Percentiles rank a stretch among this genome's conserved stretches.
These are phyloP conservation scores for Phytophthora megakarya DNA, from an alignment of 352 stramenopile genomes.

Conservation along the genomic window DNA sequence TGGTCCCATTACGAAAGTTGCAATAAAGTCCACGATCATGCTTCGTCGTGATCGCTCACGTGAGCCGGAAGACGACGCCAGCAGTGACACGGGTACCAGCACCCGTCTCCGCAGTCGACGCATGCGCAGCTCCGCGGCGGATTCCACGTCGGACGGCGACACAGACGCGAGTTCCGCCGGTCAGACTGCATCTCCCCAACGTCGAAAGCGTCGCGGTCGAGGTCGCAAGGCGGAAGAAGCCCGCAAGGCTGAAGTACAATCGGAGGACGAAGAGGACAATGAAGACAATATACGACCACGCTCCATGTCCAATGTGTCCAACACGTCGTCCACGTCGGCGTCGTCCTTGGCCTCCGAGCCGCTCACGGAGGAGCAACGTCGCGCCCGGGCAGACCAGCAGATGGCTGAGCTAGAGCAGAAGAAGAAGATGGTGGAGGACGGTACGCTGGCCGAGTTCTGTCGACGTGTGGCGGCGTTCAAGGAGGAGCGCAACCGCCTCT, in stretches of 20 bases:
- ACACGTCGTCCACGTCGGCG: constrained; percentile 54
- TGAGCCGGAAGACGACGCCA: constrained; percentile 31
- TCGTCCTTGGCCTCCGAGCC: constrained; percentile 57
- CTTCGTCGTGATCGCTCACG: constrained; percentile 44
- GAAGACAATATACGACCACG: constrained; percentile 47
- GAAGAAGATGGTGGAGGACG: constrained; percentile 84
- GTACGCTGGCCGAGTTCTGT: constrained; percentile 81
- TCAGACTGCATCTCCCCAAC: constrained; percentile 11
- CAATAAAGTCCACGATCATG: constrained; percentile 43
- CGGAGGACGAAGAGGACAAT: constrained; percentile 26
- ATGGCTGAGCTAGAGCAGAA: constrained; percentile 82
- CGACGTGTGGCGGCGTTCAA: constrained; percentile 85
- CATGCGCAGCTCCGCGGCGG: constrained; percentile 31
- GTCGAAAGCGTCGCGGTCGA: constrained; percentile 24
- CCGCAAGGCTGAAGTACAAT: too few species aligned
- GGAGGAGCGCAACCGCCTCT: constrained; percentile 72
- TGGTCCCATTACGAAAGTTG: background rate
- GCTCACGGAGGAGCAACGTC: constrained; percentile 42
- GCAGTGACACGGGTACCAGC: constrained; percentile 34
- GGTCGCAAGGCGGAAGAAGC: constrained; percentile 35
- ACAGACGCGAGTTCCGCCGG: constrained; percentile 56
- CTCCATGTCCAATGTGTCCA: constrained; percentile 73
- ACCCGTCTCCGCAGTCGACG: constrained; percentile 47
- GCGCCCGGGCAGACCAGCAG: constrained; percentile 52
- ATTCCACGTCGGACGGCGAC: constrained; percentile 62